Percentiles rank a stretch among this genome's conserved stretches.
phyloP scores from a whole-genome alignment of 2,329 filamentous ascomycete species.

The Aureobasidium mangrovei region DNA sequence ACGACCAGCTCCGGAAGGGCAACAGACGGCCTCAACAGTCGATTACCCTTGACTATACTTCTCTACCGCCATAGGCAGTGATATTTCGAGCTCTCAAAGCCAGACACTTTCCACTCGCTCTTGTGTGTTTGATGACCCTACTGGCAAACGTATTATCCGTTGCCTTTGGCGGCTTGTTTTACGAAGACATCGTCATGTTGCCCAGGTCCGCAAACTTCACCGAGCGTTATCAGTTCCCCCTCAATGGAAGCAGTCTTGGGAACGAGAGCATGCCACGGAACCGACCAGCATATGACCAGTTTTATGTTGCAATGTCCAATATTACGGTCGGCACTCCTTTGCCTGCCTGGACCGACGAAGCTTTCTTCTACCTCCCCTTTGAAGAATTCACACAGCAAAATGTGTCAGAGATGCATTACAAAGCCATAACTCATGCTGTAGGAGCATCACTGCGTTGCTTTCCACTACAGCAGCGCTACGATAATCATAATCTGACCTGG shows the following conservation, averaged over 20 bases:
- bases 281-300: slow-evolving; percentile 28
- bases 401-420: slow-evolving; percentile 15
- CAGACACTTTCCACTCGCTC: slow-evolving; percentile 38
- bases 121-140: slow-evolving; percentile 41
- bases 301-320: slow-evolving; percentile 40
- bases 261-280: too few species aligned
- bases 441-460: slow-evolving; percentile 30
- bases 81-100: slow-evolving; percentile 39
- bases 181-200: slow-evolving; percentile 26
- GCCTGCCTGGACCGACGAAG: slow-evolving; percentile 42
- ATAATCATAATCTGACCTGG: neutral
- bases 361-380: slow-evolving; percentile 43
- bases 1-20: slow-evolving; percentile 40
- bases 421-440: slow-evolving; percentile 28
- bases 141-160: slow-evolving; percentile 47
- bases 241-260: slow-evolving; percentile 21
- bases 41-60: slow-evolving; percentile 42
- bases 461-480: slow-evolving; percentile 20
- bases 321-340: slow-evolving; percentile 35
- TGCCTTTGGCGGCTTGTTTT: slow-evolving; percentile 44
- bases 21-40: slow-evolving; percentile 26
- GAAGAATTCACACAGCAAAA: slow-evolving; percentile 8
- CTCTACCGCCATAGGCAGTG: slow-evolving; percentile 47
- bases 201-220: slow-evolving; percentile 12
- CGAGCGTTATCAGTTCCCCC: slow-evolving; percentile 20